Percentiles rank a stretch among this genome's conserved stretches.
Conservation (phyloP, 495 filamentous ascomycete species). For the Penicillium longicatenatum region DNA sequence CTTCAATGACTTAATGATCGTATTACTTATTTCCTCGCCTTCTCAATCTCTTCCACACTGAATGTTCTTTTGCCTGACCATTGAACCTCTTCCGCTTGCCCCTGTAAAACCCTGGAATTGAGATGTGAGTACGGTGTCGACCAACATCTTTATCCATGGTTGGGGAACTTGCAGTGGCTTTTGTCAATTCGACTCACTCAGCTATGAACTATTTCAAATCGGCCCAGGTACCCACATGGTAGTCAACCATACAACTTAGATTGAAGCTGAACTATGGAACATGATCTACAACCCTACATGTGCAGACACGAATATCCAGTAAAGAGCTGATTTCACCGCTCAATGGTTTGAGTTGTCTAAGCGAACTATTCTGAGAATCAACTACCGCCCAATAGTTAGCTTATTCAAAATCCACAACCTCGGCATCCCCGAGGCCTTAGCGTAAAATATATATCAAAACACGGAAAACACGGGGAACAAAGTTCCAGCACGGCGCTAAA, state of each 20-base stretch:
- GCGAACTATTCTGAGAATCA: background rate
- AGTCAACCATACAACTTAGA: background rate
- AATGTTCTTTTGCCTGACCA: background rate
- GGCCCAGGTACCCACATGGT: conserved; percentile 1
- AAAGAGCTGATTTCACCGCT: background rate
- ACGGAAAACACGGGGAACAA: background rate
- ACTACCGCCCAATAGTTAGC: background rate
- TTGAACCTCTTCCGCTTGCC: background rate
- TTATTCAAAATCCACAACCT: background rate
- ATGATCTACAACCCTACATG: background rate
- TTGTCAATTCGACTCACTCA: background rate
- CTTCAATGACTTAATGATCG: conserved; percentile 37
- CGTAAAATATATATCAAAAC: background rate
- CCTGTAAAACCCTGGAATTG: background rate
- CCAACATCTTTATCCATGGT: too few relatives aligned
- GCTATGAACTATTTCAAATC: background rate
- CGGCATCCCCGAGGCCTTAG: conserved; percentile 8
- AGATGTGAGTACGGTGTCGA: background rate
- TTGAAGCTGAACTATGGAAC: background rate
- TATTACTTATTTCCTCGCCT: conserved; percentile 12
- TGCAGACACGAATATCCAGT: background rate
- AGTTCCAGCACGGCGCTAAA: background rate
- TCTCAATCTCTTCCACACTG: background rate
- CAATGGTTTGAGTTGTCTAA: background rate
- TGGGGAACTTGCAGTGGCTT: too few relatives aligned